Percentiles rank a stretch among this genome's conserved stretches.
Evolutionary conservation across 257 asterid species (phyloP).

Genomic region (Penstemon barbatus): DNA sequence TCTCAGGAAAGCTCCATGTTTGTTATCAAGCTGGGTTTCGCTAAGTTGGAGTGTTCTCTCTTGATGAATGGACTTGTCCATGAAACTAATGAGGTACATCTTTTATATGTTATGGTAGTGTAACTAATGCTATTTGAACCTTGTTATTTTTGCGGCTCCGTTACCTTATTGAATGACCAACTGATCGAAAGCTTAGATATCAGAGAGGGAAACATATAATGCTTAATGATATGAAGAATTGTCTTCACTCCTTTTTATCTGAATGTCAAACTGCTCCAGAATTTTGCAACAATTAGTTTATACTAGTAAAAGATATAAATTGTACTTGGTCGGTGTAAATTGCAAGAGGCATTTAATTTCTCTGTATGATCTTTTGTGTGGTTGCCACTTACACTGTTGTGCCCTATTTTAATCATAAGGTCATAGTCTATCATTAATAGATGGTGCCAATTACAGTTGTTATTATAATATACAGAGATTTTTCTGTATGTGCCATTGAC

Average conservation of each 20-base stretch:
- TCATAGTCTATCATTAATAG: slow-evolving; percentile 15
- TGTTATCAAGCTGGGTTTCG: slow-evolving; percentile 83
- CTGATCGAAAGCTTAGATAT: background rate
- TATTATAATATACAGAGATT: slow-evolving; percentile 13
- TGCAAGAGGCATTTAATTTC: slow-evolving; percentile 1
- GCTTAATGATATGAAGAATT: slow-evolving; percentile 2
- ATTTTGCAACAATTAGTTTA: slow-evolving; percentile 5
- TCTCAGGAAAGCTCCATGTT: slow-evolving; percentile 75
- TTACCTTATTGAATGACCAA: slow-evolving; percentile 4
- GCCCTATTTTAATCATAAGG: background rate
- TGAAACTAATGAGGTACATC: slow-evolving; percentile 79
- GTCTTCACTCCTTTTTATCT: slow-evolving; percentile 12
- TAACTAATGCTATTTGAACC: slow-evolving; percentile 4
- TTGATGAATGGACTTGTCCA: slow-evolving; percentile 94
- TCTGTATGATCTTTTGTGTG: slow-evolving; percentile 7
- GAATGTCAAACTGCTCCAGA: slow-evolving; percentile 5
- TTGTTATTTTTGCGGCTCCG: background rate
- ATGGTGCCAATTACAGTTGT: slow-evolving; percentile 28
- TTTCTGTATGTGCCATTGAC: slow-evolving; percentile 39
- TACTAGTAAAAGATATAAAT: slow-evolving; percentile 3
- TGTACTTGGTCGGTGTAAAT: background rate
- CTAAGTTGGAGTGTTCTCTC: slow-evolving; percentile 77
- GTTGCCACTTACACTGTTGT: slow-evolving; percentile 1
- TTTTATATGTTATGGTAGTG: slow-evolving; percentile 22
- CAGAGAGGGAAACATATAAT: slow-evolving; percentile 8